These are phyloP conservation scores for Colletotrichum liriopes DNA, from an alignment of 2,329 filamentous ascomycete genomes.

Conservation along the genomic window DNA sequence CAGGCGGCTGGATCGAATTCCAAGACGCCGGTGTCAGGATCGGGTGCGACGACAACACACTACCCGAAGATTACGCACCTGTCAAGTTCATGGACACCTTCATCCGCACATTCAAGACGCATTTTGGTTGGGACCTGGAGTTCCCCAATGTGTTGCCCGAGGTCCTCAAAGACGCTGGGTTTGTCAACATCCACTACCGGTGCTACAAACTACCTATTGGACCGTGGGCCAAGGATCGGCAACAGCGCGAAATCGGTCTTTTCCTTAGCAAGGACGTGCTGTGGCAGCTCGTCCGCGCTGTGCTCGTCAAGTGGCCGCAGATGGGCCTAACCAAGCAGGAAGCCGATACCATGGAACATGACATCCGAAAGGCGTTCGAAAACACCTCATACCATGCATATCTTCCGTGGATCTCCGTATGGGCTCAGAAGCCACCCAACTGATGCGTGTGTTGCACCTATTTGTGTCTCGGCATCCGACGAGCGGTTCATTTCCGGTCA, in stretches of 20 bases:
- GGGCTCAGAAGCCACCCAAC: slow-evolving; percentile 55
- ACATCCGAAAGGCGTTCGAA: slow-evolving; percentile 52
- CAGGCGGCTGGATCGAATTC: slow-evolving; percentile 59
- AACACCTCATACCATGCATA: slow-evolving; percentile 53
- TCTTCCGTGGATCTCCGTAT: slow-evolving; percentile 56
- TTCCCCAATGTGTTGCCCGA: slow-evolving; percentile 50
- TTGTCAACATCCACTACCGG: slow-evolving; percentile 51
- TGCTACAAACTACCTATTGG: slow-evolving; percentile 54
- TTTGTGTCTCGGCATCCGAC: background rate
- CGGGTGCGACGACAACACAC: slow-evolving; percentile 51
- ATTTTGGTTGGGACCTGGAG: slow-evolving; percentile 55
- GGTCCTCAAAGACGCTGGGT: slow-evolving; percentile 52
- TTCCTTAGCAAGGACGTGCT: slow-evolving; percentile 53
- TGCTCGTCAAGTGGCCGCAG: slow-evolving; percentile 50
- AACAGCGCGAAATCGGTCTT: slow-evolving; percentile 56
- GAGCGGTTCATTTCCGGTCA: background rate
- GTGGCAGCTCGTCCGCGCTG: slow-evolving; percentile 52
- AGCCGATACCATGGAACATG: slow-evolving; percentile 51
- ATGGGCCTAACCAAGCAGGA: slow-evolving; percentile 54
- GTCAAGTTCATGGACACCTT: slow-evolving; percentile 52
- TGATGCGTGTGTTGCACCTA: background rate
- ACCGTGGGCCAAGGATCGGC: slow-evolving; percentile 55
- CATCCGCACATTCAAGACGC: slow-evolving; percentile 50
- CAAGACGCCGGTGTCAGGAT: slow-evolving; percentile 54
- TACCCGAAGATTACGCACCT: slow-evolving; percentile 41